Evolutionary conservation across 2,329 filamentous ascomycete genomes (phyloP).

Genomic region (Colletotrichum agaves): DNA sequence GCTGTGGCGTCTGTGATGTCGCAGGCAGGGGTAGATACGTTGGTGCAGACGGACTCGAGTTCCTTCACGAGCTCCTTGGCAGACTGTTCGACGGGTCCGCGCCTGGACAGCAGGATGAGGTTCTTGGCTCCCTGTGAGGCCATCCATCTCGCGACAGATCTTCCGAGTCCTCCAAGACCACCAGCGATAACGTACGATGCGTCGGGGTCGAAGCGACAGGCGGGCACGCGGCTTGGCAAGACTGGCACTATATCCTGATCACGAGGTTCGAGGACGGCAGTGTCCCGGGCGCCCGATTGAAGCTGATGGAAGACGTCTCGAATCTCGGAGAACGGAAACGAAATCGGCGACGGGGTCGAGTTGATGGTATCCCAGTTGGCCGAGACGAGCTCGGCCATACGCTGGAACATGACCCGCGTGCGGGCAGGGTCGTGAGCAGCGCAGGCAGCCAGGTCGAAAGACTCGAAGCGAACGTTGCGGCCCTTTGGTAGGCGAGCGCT

Average conservation of each 20-base stretch:
- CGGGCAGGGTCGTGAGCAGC: neutral
- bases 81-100: constrained; percentile 38
- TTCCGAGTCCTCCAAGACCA: constrained; percentile 43
- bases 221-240: constrained; percentile 6
- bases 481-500: constrained; percentile 55
- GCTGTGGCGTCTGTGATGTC: constrained; percentile 36
- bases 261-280: constrained; percentile 17
- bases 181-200: constrained; percentile 34
- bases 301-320: constrained; percentile 40
- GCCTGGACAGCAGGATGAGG: constrained; percentile 46
- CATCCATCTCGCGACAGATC: constrained; percentile 42
- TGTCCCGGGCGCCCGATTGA: constrained; percentile 9
- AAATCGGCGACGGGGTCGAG: neutral
- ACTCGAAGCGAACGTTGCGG: constrained; percentile 59
- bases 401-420: constrained; percentile 17
- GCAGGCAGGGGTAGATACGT: constrained; percentile 34
- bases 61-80: constrained; percentile 38
- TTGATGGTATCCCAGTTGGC: constrained; percentile 47
- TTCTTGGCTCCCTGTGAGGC: constrained; percentile 42
- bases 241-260: constrained; percentile 11
- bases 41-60: constrained; percentile 26
- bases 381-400: constrained; percentile 44
- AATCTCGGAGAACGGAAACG: constrained; percentile 8
- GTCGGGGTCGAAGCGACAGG: constrained; percentile 22
- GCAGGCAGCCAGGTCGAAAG: constrained; percentile 51